Conservation (phyloP, 1,139 yeast genomes). For the Taphrina deformans region DNA sequence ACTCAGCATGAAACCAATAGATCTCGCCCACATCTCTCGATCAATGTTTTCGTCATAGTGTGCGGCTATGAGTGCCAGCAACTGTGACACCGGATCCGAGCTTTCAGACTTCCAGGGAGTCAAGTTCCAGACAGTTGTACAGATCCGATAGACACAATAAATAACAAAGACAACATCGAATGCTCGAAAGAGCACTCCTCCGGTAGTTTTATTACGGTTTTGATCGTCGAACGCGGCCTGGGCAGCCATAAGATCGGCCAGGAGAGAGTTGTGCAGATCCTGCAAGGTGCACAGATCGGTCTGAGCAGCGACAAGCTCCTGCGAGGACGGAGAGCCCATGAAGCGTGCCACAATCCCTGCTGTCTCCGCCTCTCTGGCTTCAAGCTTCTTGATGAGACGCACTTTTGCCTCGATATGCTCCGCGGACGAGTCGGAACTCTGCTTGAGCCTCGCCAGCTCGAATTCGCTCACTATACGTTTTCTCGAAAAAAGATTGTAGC, state of each 20-base stretch:
- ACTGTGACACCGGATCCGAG: conserved; percentile 39
- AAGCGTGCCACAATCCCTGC: conserved; percentile 37
- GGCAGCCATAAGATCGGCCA: conserved; percentile 43
- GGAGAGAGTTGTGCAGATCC: conserved; percentile 41
- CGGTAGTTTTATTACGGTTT: conserved; percentile 42
- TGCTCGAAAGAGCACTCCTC: conserved; percentile 43
- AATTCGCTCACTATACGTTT: conserved; percentile 43
- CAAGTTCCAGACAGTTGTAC: conserved; percentile 49
- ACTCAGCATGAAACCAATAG: conserved; percentile 63
- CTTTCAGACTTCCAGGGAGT: conserved; percentile 41
- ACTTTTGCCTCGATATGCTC: conserved; percentile 44
- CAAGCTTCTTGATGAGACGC: not conserved
- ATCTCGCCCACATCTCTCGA: conserved; percentile 60
- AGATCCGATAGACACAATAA: conserved; percentile 65
- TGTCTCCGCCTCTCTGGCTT: conserved; percentile 37
- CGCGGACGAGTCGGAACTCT: conserved; percentile 46
- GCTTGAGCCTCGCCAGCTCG: conserved; percentile 46
- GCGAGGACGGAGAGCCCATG: conserved; percentile 42
- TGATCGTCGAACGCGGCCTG: conserved; percentile 43
- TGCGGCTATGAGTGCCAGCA: conserved; percentile 39
- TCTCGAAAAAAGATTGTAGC: conserved; percentile 47
- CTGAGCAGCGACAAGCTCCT: conserved; percentile 36
- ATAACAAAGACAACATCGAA: conserved; percentile 51
- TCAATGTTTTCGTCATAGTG: conserved; percentile 57
- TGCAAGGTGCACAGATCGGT: conserved; percentile 49